phyloP scores from a whole-genome alignment of 768 basidiomycete species.

The Hypholoma fasciculare region DNA sequence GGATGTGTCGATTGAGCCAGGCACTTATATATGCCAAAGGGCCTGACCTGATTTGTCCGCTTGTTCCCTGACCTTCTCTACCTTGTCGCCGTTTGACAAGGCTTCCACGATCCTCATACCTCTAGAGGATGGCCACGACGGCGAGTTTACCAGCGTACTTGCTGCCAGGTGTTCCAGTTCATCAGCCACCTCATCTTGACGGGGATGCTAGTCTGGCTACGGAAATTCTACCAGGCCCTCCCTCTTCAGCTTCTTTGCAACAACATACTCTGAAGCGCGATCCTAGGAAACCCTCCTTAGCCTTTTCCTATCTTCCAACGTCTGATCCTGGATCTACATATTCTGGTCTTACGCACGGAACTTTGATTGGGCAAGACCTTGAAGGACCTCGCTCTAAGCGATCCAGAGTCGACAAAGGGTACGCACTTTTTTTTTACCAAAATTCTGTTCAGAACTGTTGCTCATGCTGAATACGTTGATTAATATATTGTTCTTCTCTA shows the following conservation, averaged over 20 bases:
- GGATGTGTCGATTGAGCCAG: conserved; percentile 11
- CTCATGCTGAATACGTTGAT: conserved; percentile 16
- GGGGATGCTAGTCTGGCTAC: conserved; percentile 83
- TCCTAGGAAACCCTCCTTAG: conserved; percentile 69
- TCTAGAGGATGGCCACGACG: conserved; percentile 66
- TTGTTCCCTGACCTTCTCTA: conserved; percentile 32
- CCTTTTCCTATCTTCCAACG: conserved; percentile 78
- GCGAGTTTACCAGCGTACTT: conserved; percentile 71
- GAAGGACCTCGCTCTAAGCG: conserved; percentile 74
- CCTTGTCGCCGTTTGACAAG: conserved; percentile 25
- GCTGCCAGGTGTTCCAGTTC: conserved; percentile 69
- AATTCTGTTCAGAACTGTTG: conserved; percentile 10
- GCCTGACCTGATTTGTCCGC: conserved; percentile 37
- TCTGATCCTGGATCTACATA: conserved; percentile 90
- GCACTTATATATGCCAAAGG: conserved; percentile 15
- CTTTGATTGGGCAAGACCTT: conserved; percentile 61
- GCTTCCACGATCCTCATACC: conserved; percentile 21
- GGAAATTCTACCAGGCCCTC: conserved; percentile 88
- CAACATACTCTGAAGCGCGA: conserved; percentile 76
- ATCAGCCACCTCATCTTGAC: conserved; percentile 80
- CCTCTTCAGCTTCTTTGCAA: conserved; percentile 69
- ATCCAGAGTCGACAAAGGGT: conserved; percentile 74
- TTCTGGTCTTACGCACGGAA: conserved; percentile 70
- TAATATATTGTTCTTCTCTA: conserved; percentile 22
- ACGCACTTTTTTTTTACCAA: conserved; percentile 26